phyloP scores from a whole-genome alignment of 2,329 filamentous ascomycete genomes.

The Massarina eburnea region DNA sequence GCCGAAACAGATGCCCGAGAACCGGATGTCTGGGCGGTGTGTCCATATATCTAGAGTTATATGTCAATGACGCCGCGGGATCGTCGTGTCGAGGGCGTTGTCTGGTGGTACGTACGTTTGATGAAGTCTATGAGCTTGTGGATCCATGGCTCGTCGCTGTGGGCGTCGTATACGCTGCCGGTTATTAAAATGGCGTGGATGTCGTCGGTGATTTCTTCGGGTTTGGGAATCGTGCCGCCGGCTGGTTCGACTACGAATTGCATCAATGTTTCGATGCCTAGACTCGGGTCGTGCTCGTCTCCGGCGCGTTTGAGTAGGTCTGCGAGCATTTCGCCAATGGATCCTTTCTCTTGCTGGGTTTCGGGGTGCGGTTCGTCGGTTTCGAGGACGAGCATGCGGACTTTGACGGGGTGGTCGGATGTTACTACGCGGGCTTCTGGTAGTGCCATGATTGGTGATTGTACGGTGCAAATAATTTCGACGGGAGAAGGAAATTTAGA shows the following conservation, averaged over 20 bases:
- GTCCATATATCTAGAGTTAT: slow-evolving; percentile 51
- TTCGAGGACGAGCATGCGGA: slow-evolving; percentile 59
- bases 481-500: too few relatives aligned
- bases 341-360: slow-evolving; percentile 52
- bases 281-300: slow-evolving; percentile 53
- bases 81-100: neutral
- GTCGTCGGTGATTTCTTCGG: slow-evolving; percentile 50
- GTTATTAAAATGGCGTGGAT: slow-evolving; percentile 51
- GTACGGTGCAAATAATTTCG: too few relatives aligned
- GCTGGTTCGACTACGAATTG: slow-evolving; percentile 54
- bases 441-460: slow-evolving; percentile 21
- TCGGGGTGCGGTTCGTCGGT: slow-evolving; percentile 59
- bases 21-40: slow-evolving; percentile 53
- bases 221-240: slow-evolving; percentile 46
- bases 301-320: slow-evolving; percentile 56
- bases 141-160: slow-evolving; percentile 50
- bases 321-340: slow-evolving; percentile 58
- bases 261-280: slow-evolving; percentile 58
- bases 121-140: slow-evolving; percentile 48
- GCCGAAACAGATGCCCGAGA: slow-evolving; percentile 53
- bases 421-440: slow-evolving; percentile 23
- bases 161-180: slow-evolving; percentile 52
- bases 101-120: slow-evolving; percentile 41
- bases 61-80: slow-evolving; percentile 1
- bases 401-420: slow-evolving; percentile 32